Base-by-base conservation (phyloP, 1,139 yeast genomes). In the Yamadazyma sp. region DNA sequence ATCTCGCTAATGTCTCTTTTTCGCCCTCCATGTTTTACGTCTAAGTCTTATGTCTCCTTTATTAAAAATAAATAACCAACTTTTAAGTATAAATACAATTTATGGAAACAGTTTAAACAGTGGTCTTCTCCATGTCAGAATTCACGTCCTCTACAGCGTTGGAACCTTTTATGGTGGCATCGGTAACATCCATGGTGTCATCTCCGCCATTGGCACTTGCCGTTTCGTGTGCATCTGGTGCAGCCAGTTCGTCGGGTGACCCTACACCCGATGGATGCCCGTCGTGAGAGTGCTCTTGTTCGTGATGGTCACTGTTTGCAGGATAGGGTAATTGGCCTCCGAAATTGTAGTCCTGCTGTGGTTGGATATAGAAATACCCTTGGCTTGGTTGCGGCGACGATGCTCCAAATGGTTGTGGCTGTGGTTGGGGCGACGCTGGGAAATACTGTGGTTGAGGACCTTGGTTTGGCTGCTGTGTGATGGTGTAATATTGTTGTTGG, bases 401-500 rank as follows among this genome's bases (percentile, higher is more conserved):
- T 10, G 44, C 7, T 20, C 31, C 25, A 34, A 3, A 30, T 25
- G 32, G 37, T 17, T 38, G 42, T 12, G 38, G 40, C 33, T 38
- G 54, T 24, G 62, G 64, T 38, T 58, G 64, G 14, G 72, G 70
- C 3, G 71, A 58, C 2, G 64, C 45, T 4, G 73, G 66, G 49
- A 69, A 66, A 50, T 65, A 64, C 42, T 67, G 73, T 1, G 74
- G 73, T 48, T 61, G 68, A 10, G 62, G 63, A 17, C 54, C 53
- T 34, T 50, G 54, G 28, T 44, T 43, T 15, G 54, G 58, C 32
- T 44, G 53, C n/a, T 75, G 74, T 15, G 72, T 62, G 32, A 70
- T 58, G 9, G 73, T 71, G 45, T 61, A 71, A 45, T 64, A 71
- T 42, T 71, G 75, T 49, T 71, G 76, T 52, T 66, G 73, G 11